These are phyloP conservation scores for Boletales sp. DNA, from an alignment of 768 basidiomycete species.

Conservation along the genomic window DNA sequence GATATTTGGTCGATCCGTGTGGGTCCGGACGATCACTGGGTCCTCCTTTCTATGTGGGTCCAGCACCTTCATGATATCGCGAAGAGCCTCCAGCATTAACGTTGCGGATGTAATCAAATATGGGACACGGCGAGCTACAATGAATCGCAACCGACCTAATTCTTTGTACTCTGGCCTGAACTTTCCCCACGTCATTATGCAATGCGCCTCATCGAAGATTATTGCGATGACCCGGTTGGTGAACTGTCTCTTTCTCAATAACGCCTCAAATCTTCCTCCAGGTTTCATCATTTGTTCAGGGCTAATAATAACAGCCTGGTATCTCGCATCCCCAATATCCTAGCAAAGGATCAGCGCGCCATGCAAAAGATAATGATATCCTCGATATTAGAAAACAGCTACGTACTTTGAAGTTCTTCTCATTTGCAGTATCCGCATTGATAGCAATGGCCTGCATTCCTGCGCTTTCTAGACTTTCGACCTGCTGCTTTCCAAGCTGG, in stretches of 20 bases:
- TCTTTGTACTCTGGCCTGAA: constrained; percentile 37
- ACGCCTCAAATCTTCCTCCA: constrained; percentile 8
- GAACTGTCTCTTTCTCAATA: constrained; percentile 1
- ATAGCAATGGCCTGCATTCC: neutral
- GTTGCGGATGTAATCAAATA: constrained; percentile 36
- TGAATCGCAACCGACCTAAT: constrained; percentile 21
- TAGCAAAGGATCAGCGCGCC: neutral
- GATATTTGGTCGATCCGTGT: constrained; percentile 36
- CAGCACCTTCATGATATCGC: constrained; percentile 15
- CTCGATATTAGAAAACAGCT: no score
- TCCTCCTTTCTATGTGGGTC: constrained; percentile 3
- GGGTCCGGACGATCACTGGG: constrained; percentile 9
- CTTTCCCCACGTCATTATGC: constrained; percentile 20
- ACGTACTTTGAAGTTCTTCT: neutral
- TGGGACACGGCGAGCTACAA: constrained; percentile 28
- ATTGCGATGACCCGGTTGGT: neutral
- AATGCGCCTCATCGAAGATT: constrained; percentile 22
- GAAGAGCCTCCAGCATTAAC: constrained; percentile 21
- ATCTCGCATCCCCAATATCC: neutral
- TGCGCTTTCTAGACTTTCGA: neutral
- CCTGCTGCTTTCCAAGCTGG: neutral
- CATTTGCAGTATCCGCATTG: neutral
- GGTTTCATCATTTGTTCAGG: constrained; percentile 13
- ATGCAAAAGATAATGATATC: neutral
- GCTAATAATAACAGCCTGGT: constrained; percentile 2